Percentiles rank a stretch among this genome's conserved stretches.
phyloP scores from a whole-genome alignment of 306 rosid genomes.

The Vachellia collinsii region DNA sequence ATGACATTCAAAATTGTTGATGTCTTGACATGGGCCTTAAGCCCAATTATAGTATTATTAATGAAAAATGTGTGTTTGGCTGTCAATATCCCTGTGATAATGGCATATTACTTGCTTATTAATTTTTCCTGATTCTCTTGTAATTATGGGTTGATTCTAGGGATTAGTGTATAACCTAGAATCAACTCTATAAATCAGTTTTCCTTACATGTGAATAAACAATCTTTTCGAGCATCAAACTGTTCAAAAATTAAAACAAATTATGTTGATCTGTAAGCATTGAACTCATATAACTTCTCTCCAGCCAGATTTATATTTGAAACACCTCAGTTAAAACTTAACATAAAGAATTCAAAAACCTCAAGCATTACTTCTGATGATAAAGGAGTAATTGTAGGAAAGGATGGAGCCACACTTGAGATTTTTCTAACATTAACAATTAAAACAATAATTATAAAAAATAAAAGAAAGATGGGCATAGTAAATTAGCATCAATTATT shows the following conservation, averaged over 20 bases:
- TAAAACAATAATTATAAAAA: background rate
- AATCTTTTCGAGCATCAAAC: too few species aligned
- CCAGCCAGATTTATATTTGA: background rate
- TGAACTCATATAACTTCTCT: background rate
- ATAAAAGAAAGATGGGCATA: background rate
- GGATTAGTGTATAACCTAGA: too few species aligned
- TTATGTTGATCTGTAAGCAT: background rate
- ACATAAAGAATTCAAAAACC: background rate
- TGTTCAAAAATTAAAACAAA: background rate
- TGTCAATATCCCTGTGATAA: too few species aligned
- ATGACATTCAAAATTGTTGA: slow-evolving; percentile 24
- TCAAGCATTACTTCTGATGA: background rate
- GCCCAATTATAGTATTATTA: too few species aligned
- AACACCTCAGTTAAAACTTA: background rate
- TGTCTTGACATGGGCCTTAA: too few species aligned
- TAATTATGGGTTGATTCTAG: too few species aligned
- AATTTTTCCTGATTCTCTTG: too few species aligned
- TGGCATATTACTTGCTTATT: too few species aligned
- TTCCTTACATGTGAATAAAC: too few species aligned
- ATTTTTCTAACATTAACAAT: background rate
- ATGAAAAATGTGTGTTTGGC: too few species aligned
- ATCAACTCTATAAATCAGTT: too few species aligned
- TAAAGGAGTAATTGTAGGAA: background rate
- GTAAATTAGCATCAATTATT: background rate
- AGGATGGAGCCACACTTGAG: too few species aligned